Base-by-base conservation (phyloP, 1,284 basidiomycete species). In the Meira miltonrushii region DNA sequence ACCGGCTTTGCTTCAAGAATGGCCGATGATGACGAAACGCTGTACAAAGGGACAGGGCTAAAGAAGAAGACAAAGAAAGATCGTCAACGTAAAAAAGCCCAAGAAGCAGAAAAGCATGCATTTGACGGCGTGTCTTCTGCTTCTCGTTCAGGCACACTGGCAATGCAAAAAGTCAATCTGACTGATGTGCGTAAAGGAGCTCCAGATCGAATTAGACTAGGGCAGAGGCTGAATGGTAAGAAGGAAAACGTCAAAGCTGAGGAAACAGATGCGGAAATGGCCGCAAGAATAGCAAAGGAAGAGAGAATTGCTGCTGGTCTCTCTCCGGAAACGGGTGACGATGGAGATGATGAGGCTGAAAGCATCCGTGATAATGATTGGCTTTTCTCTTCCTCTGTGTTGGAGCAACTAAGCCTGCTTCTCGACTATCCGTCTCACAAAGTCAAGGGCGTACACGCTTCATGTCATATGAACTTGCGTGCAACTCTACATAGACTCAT, bases 311-410 rank as follows among this genome's bases (percentile, higher is more conserved):
- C 37, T 2, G 50, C 50, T 39, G 50, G 64, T 8, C 56, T 73
- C 3, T 23, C 46, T 12, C 7, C 46, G n/a, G 12, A 15, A 17
- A 8, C 28, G 8, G 28, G 28, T 33, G 17, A 8, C 7, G 46
- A 48, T n/a, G 71, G 66, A 10, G 65, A 67, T 4, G 72, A 71
- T 19, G 72, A 73, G 48, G 66, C 64, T 17, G 62, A 66, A 39
- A 55, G 67, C 1, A 68, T 75, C 1, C 53, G 50, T 9, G 71
- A 75, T 57, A 73, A 75, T 43, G 64, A 68, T 23, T 77, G 75
- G 75, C 62, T 77, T 21, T 64, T 77, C 41, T 71, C 72, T 7
- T 73, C 70, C 9, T 77, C 75, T 4, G 64, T 75, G 2, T 63
- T 75, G 9, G 57, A 71, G 8, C 74, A 76, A 52, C 60, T 77